These are phyloP conservation scores for Ustilago nuda DNA, from an alignment of 1,284 basidiomycete species.

Conservation along the genomic window DNA sequence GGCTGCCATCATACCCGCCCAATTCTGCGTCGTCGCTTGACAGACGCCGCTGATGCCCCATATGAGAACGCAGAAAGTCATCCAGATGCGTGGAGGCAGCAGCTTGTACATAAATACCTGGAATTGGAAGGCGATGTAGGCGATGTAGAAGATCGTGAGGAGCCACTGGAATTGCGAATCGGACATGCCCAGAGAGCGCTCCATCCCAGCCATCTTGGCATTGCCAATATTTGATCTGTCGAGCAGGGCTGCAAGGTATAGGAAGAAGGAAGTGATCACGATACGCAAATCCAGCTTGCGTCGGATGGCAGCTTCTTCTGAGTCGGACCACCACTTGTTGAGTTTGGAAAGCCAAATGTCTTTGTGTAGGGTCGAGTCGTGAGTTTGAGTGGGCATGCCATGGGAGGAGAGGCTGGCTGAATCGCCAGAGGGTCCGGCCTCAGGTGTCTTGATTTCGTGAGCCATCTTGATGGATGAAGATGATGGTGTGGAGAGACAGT, in stretches of 20 bases:
- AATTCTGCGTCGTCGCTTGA: conserved; percentile 57
- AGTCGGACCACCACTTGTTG: conserved; percentile 55
- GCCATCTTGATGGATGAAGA: conserved; percentile 3
- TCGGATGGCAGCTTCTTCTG: conserved; percentile 46
- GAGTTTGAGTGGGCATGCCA: background rate
- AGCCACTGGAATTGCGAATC: conserved; percentile 62
- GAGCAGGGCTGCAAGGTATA: conserved; percentile 45
- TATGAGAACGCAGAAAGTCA: conserved; percentile 52
- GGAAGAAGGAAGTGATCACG: conserved; percentile 32
- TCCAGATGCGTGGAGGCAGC: conserved; percentile 54
- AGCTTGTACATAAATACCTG: conserved; percentile 60
- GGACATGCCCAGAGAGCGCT: conserved; percentile 40
- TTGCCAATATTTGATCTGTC: conserved; percentile 59
- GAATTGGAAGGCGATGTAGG: conserved; percentile 60
- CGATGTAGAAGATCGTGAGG: conserved; percentile 59
- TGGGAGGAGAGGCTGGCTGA: background rate
- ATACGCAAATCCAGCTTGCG: conserved; percentile 55
- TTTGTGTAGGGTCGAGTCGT: background rate
- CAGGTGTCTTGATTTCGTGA: conserved; percentile 6
- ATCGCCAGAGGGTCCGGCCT: background rate
- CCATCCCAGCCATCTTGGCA: conserved; percentile 60
- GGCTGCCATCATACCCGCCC: conserved; percentile 57
- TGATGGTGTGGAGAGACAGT: background rate
- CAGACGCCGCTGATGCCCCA: conserved; percentile 59
- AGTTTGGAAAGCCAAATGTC: conserved; percentile 27